Conservation (phyloP, 1,284 basidiomycete genomes). For the Pseudozyma hubeiensis region DNA sequence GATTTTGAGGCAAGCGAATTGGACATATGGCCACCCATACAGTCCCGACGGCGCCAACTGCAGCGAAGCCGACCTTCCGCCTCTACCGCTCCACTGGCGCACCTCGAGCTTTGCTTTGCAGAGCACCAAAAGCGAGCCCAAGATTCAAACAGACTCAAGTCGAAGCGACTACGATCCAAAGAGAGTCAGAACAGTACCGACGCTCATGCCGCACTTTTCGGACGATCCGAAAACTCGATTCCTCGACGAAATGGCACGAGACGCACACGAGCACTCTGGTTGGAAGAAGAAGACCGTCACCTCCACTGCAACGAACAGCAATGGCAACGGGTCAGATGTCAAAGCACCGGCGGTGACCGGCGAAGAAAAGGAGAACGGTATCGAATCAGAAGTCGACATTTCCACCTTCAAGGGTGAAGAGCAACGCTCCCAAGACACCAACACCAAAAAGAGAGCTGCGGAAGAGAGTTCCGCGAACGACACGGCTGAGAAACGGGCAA, state of each 20-base stretch:
- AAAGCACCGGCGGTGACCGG: conserved; percentile 4
- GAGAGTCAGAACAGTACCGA: conserved; percentile 48
- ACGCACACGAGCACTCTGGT: conserved; percentile 62
- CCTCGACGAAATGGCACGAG: conserved; percentile 61
- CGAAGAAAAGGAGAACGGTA: conserved; percentile 23
- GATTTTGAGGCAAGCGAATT: conserved; percentile 24
- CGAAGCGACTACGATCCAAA: conserved; percentile 25
- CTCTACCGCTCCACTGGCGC: conserved; percentile 56
- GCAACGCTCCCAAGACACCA: background rate
- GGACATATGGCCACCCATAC: conserved; percentile 67
- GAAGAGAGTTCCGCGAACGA: conserved; percentile 3
- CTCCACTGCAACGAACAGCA: background rate
- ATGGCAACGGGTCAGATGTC: background rate
- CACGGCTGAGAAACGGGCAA: conserved; percentile 9
- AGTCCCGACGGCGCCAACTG: conserved; percentile 29
- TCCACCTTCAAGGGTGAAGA: conserved; percentile 2
- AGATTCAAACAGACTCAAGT: conserved; percentile 17
- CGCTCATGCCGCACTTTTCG: conserved; percentile 65
- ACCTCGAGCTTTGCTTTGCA: conserved; percentile 20
- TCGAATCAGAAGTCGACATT: conserved; percentile 4
- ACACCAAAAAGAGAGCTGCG: background rate
- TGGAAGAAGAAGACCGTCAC: conserved; percentile 35
- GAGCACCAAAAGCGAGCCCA: background rate
- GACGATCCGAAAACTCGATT: conserved; percentile 68
- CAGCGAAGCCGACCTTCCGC: conserved; percentile 20